phyloP scores from a whole-genome alignment of 176 grass and related monocot species.

The Lolium perenne region DNA sequence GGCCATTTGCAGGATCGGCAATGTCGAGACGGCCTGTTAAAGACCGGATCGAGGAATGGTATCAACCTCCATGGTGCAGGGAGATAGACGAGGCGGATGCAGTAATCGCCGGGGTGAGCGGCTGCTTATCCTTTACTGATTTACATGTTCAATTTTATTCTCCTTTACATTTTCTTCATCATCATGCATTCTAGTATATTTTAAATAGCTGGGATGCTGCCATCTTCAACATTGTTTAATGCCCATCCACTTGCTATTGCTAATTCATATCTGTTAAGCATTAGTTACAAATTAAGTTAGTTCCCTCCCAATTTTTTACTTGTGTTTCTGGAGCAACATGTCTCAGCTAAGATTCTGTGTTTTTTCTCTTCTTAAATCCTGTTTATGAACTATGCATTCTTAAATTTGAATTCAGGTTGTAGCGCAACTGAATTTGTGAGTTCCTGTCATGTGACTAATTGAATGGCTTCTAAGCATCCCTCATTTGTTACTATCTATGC shows the following conservation, averaged over 20 bases:
- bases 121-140: background rate
- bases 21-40: background rate
- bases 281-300: background rate
- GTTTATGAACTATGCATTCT: background rate
- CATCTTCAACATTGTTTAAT: background rate
- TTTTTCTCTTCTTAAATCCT: background rate
- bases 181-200: background rate
- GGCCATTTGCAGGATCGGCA: background rate
- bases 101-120: background rate
- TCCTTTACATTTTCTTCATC: background rate
- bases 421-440: background rate
- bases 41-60: slow-evolving; percentile 42
- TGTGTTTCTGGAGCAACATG: background rate
- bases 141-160: background rate
- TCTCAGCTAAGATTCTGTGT: background rate
- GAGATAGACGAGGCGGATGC: background rate
- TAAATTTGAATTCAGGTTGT: slow-evolving; percentile 19
- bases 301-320: background rate
- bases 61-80: slow-evolving; percentile 24
- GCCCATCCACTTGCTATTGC: background rate
- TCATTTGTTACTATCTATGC: background rate
- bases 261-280: background rate
- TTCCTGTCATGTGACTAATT: background rate
- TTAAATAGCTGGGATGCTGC: slow-evolving; percentile 1
- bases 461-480: background rate